phyloP scores from a whole-genome alignment of 2,329 filamentous ascomycete species.

The Xylariaceae sp. region DNA sequence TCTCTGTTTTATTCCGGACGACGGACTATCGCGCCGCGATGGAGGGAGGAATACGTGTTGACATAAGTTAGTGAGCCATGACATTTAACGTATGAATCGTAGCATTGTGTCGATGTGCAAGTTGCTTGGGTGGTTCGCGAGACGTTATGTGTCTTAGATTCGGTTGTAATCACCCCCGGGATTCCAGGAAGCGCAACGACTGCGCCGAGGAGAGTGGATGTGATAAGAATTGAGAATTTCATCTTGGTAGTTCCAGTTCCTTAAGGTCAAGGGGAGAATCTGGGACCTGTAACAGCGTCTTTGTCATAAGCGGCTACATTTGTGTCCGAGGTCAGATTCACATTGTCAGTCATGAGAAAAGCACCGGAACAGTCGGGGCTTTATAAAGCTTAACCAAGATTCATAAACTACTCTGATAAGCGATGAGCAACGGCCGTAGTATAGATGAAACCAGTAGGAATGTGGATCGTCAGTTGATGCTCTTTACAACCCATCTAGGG shows the following conservation, averaged over 20 bases:
- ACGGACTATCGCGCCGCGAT: background rate
- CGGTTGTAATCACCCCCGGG: slow-evolving; percentile 9
- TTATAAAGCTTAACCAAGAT: too few relatives aligned
- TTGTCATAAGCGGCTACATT: background rate
- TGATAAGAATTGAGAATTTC: slow-evolving; percentile 6
- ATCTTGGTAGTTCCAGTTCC: slow-evolving; percentile 2
- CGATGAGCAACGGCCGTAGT: too few relatives aligned
- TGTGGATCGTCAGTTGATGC: too few relatives aligned
- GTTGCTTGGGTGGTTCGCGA: background rate
- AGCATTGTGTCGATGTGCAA: slow-evolving; percentile 18
- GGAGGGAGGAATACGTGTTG: slow-evolving; percentile 12
- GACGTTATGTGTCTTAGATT: background rate
- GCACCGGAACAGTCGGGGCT: too few relatives aligned
- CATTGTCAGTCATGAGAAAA: too few relatives aligned
- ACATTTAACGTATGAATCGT: slow-evolving; percentile 18
- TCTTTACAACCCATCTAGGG: too few relatives aligned
- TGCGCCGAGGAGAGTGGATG: slow-evolving; percentile 1
- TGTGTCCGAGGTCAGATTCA: background rate
- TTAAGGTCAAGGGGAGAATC: background rate
- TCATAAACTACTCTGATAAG: too few relatives aligned
- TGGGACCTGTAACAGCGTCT: background rate
- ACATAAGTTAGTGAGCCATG: slow-evolving; percentile 18
- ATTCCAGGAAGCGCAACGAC: slow-evolving; percentile 12
- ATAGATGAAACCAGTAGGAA: too few relatives aligned
- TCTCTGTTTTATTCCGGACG: too few relatives aligned